Evolutionary conservation across 2,329 filamentous ascomycete genomes (phyloP).

Genomic region (Trichoderma afroharzianum): DNA sequence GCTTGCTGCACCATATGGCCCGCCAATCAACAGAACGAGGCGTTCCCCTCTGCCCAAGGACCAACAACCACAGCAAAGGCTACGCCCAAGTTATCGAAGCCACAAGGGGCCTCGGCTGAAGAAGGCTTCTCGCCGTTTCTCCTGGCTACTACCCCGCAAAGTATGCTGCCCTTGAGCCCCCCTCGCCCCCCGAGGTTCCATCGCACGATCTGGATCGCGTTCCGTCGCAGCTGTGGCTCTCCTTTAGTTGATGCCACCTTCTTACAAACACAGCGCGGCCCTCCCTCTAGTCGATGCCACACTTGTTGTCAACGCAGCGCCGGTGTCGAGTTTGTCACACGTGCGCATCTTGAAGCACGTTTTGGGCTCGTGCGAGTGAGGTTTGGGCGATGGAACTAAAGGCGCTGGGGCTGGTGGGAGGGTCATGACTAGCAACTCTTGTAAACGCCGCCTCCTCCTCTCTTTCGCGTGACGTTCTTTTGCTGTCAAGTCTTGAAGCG

Average conservation of each 20-base stretch:
- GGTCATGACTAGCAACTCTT: not conserved
- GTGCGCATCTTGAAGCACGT: not conserved
- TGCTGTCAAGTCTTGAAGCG: not conserved
- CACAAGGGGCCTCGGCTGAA: not conserved
- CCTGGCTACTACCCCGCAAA: constrained; percentile 12
- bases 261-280: not conserved
- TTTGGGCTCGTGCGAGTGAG: not conserved
- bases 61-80: not conserved
- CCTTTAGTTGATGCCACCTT: not conserved
- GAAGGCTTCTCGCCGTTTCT: not conserved
- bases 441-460: not conserved
- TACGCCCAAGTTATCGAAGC: not conserved
- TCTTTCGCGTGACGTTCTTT: not conserved
- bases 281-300: too few species aligned
- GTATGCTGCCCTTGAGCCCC: too few species aligned
- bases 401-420: not conserved
- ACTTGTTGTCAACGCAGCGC: not conserved
- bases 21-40: not conserved
- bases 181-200: not conserved
- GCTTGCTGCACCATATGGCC: not conserved
- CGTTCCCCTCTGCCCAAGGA: not conserved
- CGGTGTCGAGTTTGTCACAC: not conserved
- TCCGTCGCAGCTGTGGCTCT: not conserved
- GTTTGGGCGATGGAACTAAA: not conserved
- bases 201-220: not conserved